phyloP scores from a whole-genome alignment of 768 basidiomycete genomes.

The Myochromella boudieri region DNA sequence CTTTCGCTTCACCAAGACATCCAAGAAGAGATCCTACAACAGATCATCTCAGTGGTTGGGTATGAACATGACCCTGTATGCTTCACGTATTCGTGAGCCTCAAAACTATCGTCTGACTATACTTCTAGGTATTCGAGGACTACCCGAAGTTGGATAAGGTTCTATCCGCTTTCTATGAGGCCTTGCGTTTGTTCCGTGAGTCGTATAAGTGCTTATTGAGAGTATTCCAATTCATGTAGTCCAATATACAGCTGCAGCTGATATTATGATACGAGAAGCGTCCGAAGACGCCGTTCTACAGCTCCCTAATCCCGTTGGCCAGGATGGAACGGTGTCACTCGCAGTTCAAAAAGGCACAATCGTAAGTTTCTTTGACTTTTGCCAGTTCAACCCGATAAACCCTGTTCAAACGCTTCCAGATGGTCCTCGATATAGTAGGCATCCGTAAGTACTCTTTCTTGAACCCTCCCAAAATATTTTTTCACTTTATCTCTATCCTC shows the following conservation, averaged over 20 bases:
- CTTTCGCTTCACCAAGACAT: slow-evolving; percentile 40
- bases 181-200: slow-evolving; percentile 33
- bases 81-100: neutral
- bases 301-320: slow-evolving; percentile 35
- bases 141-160: slow-evolving; percentile 42
- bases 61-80: slow-evolving; percentile 31
- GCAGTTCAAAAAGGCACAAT: slow-evolving; percentile 36
- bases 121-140: slow-evolving; percentile 33
- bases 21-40: slow-evolving; percentile 39
- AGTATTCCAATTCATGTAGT: no score
- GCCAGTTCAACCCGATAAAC: no score
- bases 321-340: slow-evolving; percentile 33
- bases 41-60: slow-evolving; percentile 37
- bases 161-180: slow-evolving; percentile 40
- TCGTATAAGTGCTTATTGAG: no score
- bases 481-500: no score
- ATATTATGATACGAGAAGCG: slow-evolving; percentile 38
- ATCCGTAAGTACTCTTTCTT: slow-evolving; percentile 50
- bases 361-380: slow-evolving; percentile 4
- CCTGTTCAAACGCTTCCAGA: no score
- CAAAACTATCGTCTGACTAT: neutral
- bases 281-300: slow-evolving; percentile 37
- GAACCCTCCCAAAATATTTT: no score
- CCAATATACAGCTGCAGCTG: slow-evolving; percentile 36
- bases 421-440: slow-evolving; percentile 48